Conservation (phyloP, 108 stramenopile species). For the Stephanodiscus triporus region DNA sequence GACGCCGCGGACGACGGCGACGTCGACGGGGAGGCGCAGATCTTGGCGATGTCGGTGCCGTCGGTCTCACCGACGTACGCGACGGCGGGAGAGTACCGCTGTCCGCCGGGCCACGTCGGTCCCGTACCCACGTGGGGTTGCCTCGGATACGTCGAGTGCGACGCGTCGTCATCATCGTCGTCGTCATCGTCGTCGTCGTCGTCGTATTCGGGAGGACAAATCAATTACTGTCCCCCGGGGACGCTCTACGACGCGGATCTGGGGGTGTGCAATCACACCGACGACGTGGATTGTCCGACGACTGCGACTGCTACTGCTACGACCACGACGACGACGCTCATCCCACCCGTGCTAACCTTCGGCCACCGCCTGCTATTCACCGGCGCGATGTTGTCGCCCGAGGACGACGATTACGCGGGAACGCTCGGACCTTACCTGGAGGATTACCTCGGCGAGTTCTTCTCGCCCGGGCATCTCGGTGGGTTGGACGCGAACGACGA, state of each 20-base stretch:
- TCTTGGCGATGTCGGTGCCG: conserved; percentile 15
- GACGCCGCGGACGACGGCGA: conserved; percentile 3
- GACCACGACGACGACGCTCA: background rate
- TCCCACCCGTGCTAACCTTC: conserved; percentile 12
- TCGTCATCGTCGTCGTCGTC: background rate
- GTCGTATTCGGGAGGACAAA: background rate
- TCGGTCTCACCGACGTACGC: conserved; percentile 32
- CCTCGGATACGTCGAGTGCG: conserved; percentile 40
- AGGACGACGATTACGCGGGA: conserved; percentile 20
- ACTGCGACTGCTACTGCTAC: background rate
- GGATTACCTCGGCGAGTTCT: conserved; percentile 38
- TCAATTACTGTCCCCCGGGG: conserved; percentile 16
- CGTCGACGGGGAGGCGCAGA: background rate
- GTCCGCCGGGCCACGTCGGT: conserved; percentile 24
- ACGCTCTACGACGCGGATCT: conserved; percentile 36
- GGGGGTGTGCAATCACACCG: conserved; percentile 28
- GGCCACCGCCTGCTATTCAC: conserved; percentile 29
- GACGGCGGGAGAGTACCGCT: conserved; percentile 34
- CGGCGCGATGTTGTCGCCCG: conserved; percentile 16
- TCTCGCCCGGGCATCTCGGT: conserved; percentile 6
- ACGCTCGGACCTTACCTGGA: conserved; percentile 29
- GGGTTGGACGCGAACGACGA: conserved; percentile 20
- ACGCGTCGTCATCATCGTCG: background rate
- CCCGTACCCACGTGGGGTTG: conserved; percentile 27
- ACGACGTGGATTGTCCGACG: conserved; percentile 27